Percentiles rank a stretch among this genome's conserved stretches.
Conservation (phyloP, 805 yeast species). For the Myxozyma geophila region DNA sequence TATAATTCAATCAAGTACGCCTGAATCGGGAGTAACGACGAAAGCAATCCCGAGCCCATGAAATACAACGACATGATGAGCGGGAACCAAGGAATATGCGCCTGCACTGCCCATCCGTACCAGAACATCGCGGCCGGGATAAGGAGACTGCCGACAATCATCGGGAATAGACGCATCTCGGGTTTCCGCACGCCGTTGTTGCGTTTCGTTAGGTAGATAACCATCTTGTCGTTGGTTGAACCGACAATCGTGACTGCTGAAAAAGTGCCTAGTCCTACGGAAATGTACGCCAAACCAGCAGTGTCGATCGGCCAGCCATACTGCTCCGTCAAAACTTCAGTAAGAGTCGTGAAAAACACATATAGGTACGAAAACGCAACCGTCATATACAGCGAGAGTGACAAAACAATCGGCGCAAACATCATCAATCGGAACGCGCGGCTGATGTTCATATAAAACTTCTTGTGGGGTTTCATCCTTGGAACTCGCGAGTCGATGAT, state of each 20-base stretch:
- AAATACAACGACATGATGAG: conserved; percentile 23
- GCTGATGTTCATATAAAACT: conserved; percentile 11
- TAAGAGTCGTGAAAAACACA: conserved; percentile 62
- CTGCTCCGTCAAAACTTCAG: conserved; percentile 55
- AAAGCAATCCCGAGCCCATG: conserved; percentile 32
- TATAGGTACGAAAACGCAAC: conserved; percentile 43
- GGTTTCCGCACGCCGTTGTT: conserved; percentile 47
- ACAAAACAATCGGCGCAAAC: conserved; percentile 26
- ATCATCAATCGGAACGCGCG: conserved; percentile 49
- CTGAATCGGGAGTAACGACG: conserved; percentile 33
- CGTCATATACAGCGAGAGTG: conserved; percentile 30
- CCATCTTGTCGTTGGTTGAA: conserved; percentile 29
- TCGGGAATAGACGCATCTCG: conserved; percentile 56
- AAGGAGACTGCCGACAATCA: conserved; percentile 55
- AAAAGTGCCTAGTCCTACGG: conserved; percentile 57
- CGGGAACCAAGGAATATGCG: conserved; percentile 29
- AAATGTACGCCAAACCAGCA: conserved; percentile 64
- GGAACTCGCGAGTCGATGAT: conserved; percentile 61
- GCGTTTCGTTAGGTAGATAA: conserved; percentile 21
- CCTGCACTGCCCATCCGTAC: conserved; percentile 39
- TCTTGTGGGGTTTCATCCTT: conserved; percentile 45
- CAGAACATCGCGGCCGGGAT: conserved; percentile 56
- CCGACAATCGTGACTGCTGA: conserved; percentile 57
- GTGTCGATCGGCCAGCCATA: conserved; percentile 60
- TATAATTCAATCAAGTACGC: conserved; percentile 34